Conservation (phyloP, 768 basidiomycete genomes). For the Kondoa subrosea region DNA sequence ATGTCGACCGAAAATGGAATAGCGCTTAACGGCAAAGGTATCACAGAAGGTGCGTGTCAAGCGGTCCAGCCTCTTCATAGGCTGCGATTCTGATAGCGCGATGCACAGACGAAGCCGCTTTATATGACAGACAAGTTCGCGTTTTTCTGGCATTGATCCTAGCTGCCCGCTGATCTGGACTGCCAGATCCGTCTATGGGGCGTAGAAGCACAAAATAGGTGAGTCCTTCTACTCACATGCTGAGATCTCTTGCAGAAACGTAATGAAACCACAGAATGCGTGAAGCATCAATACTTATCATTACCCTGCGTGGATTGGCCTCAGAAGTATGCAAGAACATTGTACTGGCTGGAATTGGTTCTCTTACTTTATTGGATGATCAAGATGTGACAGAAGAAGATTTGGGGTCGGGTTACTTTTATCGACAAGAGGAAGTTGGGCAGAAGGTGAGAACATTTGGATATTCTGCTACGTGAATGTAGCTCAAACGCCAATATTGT, state of each 20-base stretch:
- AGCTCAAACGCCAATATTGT: background rate
- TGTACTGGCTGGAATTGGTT: conserved; percentile 87
- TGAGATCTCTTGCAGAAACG: background rate
- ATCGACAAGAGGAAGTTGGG: conserved; percentile 81
- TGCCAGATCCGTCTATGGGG: conserved; percentile 84
- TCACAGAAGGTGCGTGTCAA: too few species aligned
- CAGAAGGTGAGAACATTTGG: conserved; percentile 46
- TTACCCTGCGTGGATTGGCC: conserved; percentile 33
- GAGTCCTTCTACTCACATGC: conserved; percentile 5
- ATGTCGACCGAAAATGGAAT: too few species aligned
- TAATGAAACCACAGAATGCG: conserved; percentile 51
- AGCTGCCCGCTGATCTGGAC: background rate
- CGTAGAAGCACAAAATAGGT: conserved; percentile 92
- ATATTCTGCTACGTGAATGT: background rate
- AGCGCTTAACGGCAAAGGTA: too few species aligned
- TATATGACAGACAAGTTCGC: conserved; percentile 60
- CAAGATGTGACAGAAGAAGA: conserved; percentile 64
- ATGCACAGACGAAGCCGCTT: conserved; percentile 30
- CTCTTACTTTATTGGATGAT: conserved; percentile 64
- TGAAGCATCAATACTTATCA: conserved; percentile 48
- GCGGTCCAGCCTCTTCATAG: too few species aligned
- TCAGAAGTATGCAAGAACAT: conserved; percentile 95
- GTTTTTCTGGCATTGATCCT: background rate
- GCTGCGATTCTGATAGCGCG: too few species aligned
- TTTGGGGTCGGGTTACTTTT: conserved; percentile 82